Base-by-base conservation (phyloP, 108 stramenopile genomes). In the Mediolabrus comicus region DNA sequence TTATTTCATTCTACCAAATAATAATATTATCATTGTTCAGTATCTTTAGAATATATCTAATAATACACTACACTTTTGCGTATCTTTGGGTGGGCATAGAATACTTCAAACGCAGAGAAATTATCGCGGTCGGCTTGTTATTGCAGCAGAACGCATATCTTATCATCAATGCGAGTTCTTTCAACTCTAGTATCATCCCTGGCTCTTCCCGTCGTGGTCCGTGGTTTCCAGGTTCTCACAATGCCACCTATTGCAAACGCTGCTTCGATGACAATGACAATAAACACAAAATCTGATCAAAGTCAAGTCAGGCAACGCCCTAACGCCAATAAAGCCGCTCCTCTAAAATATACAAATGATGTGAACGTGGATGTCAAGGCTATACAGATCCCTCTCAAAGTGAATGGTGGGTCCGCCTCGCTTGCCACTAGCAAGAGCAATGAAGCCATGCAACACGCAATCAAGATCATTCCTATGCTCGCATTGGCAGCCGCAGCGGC, bases 261-360 rank as follows among this genome's bases (percentile, higher is more conserved):
- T 22, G 49, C 59, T 16, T 49, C 59, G 24, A 55, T 72, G 71
- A 33, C 71, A 22, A 63, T 72, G 71, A 25, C 69, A 52, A 16
- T 71, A 59, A 32, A 19, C 26, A 17, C 61, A 33, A 53, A 22
- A 46, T 53, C 61, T 13, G 59, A 51, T 26, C 38, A 32, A 8
- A 28, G 69, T n/a, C 29, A 33, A 25, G 12, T 69, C 31, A 60
- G 71, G 28, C 62, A 72, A 54, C 71, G 71, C 3, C 26, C 71
- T 27, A 67, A 67, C 41, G 65, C 31, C 53, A 25, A 13, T 14
- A 34, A 34, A 10, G 32, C n/a, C 2, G 53, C 62, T 29, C 71
- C 71, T 24, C 71, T 72, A 22, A 39, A 56, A 27, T 72, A 72
- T 53, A 63, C 60, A 19, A 53, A 72, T 19, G 71, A 72, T 39